Evolutionary conservation across 768 basidiomycete species (phyloP), one percentile per base, ranked within the genome.

Genomic region (Termitomyces sp.): DNA sequence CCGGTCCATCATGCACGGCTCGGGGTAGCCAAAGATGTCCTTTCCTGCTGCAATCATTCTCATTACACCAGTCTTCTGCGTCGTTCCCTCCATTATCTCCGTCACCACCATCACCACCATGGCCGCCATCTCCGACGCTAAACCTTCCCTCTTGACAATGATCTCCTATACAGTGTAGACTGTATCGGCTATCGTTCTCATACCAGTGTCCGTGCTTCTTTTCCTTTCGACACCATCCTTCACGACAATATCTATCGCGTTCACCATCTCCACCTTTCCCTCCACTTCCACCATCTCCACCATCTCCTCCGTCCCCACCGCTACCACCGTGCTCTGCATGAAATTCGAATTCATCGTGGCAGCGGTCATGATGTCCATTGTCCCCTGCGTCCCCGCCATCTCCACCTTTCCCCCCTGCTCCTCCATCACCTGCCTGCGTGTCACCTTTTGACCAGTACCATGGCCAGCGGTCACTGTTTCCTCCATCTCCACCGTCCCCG

Each of bases 391-490:
- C 10, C 1, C 51, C 51, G 9, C 58, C 45, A n/a, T 59, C 9
- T 2, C 54, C 47, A 5, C 54, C 59, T 4, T 21, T 5, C 1
- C 58, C 52, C 16, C 54, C 49, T 8, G 49, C 44, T 3, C 40
- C 51, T 27, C 41, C 55, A 17, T 57, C 27, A 0, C 50, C 54
- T n/a, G 40, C 59, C 17, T 43, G 14, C 14, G 35, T 35, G 10
- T 41, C 59, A 16, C 40, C 51, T 46, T 50, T 45, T 48, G 42
- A 23, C 53, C 53, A 54, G 23, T 35, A 46, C 50, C 44, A 45
- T 25, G 43, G 29, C 56, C 56, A 45, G 5, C 29, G 21, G 7
- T 50, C 12, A 23, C n/a, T n/a, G 6, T 45, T 27, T 6, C 42
- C 43, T 23, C 54, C 44, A 25, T 54, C 32, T 8, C 52, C 59